These are phyloP conservation scores for Colletotrichum sidae DNA, from an alignment of 2,329 filamentous ascomycete genomes.

Conservation along the genomic window DNA sequence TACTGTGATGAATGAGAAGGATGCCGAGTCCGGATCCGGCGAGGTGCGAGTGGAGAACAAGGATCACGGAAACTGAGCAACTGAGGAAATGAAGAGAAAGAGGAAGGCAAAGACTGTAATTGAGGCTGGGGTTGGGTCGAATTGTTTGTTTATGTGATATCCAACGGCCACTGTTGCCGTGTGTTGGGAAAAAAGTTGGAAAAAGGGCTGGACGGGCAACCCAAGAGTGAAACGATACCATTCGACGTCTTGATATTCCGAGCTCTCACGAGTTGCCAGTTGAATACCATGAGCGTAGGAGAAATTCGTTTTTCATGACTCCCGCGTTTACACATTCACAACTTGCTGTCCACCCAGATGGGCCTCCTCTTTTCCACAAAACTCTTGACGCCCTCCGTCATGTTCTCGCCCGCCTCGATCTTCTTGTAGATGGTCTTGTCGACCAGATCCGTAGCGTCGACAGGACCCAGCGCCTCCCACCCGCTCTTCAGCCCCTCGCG, in stretches of 20 bases:
- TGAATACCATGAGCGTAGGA: no score
- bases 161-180: constrained; percentile 11
- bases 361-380: constrained; percentile 83
- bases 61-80: not conserved
- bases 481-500: constrained; percentile 77
- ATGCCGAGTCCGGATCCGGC: constrained; percentile 28
- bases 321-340: constrained; percentile 50
- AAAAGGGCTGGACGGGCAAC: not conserved
- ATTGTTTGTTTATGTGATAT: constrained; percentile 11
- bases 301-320: no score
- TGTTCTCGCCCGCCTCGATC: constrained; percentile 76
- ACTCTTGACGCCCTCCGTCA: constrained; percentile 78
- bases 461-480: constrained; percentile 76
- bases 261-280: no score
- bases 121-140: not conserved
- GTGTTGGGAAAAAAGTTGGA: not conserved
- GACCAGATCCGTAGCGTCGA: constrained; percentile 69
- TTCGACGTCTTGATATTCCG: not conserved
- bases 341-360: constrained; percentile 73
- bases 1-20: constrained; percentile 16
- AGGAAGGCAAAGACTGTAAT: not conserved
- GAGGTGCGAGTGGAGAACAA: constrained; percentile 35
- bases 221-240: not conserved
- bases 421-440: constrained; percentile 68
- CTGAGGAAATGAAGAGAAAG: no score